Conservation (phyloP, 2,329 filamentous ascomycete genomes). For the Fusarium marasasianum region DNA sequence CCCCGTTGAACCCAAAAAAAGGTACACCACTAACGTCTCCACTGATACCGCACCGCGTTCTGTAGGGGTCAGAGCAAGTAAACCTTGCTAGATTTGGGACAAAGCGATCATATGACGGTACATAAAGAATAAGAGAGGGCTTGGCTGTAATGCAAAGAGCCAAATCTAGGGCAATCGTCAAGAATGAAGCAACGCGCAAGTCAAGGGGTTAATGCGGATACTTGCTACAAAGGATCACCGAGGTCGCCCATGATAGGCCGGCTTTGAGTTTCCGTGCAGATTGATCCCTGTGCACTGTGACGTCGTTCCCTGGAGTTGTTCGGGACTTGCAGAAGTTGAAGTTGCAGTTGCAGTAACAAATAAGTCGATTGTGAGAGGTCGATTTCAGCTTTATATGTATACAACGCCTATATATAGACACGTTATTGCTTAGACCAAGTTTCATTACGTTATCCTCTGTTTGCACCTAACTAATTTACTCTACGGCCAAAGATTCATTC, state of each 20-base stretch:
- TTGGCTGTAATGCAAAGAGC: conserved; percentile 20
- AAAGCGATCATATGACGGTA: not conserved
- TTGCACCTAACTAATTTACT: not conserved
- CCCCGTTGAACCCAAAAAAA: conserved; percentile 20
- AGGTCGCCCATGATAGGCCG: conserved; percentile 25
- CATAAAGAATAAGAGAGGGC: conserved; percentile 11
- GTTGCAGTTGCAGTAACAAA: not conserved
- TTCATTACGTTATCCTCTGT: not conserved
- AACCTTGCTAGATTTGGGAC: not conserved
- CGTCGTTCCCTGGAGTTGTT: conserved; percentile 20
- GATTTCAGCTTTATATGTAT: not conserved
- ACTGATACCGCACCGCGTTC: conserved; percentile 11
- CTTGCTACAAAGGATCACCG: conserved; percentile 20
- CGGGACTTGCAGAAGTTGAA: not conserved
- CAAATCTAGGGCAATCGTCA: not conserved
- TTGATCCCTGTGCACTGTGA: conserved; percentile 31
- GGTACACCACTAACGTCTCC: conserved; percentile 28
- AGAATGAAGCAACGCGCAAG: conserved; percentile 11
- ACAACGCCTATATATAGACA: not conserved
- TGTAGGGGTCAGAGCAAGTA: not conserved
- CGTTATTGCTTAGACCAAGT: not conserved
- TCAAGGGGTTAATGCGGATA: conserved; percentile 21
- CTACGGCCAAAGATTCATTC: conserved; percentile 7
- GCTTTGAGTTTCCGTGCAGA: conserved; percentile 9
- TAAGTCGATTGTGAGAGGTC: conserved; percentile 8